Conservation (phyloP, 768 basidiomycete genomes). For the Naganishia friedmannii region DNA sequence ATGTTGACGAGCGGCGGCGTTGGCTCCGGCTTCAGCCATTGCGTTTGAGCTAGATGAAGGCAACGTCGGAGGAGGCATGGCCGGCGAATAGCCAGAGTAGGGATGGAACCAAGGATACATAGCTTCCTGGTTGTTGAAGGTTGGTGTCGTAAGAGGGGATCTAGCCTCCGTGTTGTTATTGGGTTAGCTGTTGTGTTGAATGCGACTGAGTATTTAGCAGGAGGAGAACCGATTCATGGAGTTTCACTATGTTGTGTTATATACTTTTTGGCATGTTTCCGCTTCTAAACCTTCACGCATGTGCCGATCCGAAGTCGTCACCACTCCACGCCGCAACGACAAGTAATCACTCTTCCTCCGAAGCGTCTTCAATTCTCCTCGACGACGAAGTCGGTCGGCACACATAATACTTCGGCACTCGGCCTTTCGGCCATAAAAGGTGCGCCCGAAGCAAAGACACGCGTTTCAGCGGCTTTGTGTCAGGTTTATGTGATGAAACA, state of each 20-base stretch:
- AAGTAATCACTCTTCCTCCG: neutral
- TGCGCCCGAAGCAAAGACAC: conserved; percentile 16
- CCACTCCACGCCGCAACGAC: neutral
- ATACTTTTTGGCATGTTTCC: neutral
- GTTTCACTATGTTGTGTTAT: neutral
- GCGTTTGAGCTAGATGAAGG: neutral
- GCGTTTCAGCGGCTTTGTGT: conserved; percentile 24
- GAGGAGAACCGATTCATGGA: too few relatives aligned
- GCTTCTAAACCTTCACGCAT: neutral
- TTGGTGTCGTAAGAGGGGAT: too few relatives aligned
- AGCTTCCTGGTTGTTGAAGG: neutral
- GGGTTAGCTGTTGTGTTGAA: neutral
- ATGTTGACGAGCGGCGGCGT: conserved; percentile 8
- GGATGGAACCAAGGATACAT: conserved; percentile 20
- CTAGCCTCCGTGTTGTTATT: too few relatives aligned
- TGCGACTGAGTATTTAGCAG: neutral
- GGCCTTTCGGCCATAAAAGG: neutral
- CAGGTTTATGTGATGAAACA: too few relatives aligned
- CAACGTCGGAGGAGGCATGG: neutral
- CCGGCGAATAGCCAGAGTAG: conserved; percentile 1
- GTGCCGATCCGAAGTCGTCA: neutral
- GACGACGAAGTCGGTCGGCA: neutral
- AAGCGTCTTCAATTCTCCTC: neutral
- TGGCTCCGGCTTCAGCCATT: conserved; percentile 9
- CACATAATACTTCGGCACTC: neutral